These are phyloP conservation scores for Solanum bulbocastanum DNA, from an alignment of 257 asterid species.

Conservation along the genomic window DNA sequence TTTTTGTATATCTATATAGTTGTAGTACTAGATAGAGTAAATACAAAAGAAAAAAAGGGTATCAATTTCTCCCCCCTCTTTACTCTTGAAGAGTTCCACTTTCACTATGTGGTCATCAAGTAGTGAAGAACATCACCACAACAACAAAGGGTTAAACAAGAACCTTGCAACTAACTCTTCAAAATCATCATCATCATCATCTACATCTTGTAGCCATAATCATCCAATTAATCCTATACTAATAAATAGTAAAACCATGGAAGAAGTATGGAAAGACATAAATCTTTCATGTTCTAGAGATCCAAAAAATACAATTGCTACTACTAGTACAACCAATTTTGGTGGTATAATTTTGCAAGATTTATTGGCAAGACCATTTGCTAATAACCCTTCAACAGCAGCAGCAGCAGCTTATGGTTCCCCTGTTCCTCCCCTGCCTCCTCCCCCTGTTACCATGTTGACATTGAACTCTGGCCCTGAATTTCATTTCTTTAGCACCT, in stretches of 20 bases:
- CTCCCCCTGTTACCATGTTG: conserved; percentile 33
- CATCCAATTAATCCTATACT: not conserved
- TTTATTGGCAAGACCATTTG: conserved; percentile 31
- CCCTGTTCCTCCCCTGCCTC: conserved; percentile 8
- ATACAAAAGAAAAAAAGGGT: not conserved
- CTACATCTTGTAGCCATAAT: not conserved
- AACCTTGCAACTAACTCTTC: not conserved
- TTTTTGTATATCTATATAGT: not conserved
- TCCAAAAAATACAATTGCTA: not conserved
- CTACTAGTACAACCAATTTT: not conserved
- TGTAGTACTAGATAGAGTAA: not conserved
- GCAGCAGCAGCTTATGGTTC: not conserved
- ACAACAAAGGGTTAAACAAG: not conserved
- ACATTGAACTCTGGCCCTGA: conserved; percentile 32
- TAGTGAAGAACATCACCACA: not conserved
- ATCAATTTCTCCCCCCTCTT: not conserved
- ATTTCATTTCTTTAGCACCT: conserved; percentile 12
- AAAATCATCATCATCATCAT: not conserved
- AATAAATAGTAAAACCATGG: conserved; percentile 31
- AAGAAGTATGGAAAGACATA: conserved; percentile 64
- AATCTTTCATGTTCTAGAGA: conserved; percentile 18
- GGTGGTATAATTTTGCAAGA: conserved; percentile 41
- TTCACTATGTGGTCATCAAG: not conserved
- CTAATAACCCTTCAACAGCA: conserved; percentile 13
- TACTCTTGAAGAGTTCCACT: not conserved